Percentiles rank a stretch among this genome's conserved stretches.
These are phyloP conservation scores for Ophiocytium majus DNA, from an alignment of 352 stramenopile species.

Conservation along the genomic window DNA sequence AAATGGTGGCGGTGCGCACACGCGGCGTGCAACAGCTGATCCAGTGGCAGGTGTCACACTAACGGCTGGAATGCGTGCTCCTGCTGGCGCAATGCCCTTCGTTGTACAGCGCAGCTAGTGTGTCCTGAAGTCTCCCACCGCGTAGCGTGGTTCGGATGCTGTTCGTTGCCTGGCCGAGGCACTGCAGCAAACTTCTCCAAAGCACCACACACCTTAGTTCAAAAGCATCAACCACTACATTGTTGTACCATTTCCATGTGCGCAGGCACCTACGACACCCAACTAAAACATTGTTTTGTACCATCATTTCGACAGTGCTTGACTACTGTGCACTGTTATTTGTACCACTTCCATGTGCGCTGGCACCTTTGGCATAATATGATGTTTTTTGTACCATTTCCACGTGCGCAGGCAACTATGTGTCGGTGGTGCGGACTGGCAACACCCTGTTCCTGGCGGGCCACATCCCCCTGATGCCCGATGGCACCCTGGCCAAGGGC, in stretches of 20 bases:
- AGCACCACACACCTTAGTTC: not conserved
- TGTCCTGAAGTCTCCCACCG: too few species aligned
- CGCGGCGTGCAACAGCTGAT: too few species aligned
- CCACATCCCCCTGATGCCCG: slow-evolving; percentile 48
- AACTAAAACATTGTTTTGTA: not conserved
- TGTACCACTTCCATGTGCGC: not conserved
- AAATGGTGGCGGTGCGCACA: too few species aligned
- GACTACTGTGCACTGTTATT: too few species aligned
- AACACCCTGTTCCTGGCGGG: slow-evolving; percentile 54
- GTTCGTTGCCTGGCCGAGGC: not conserved
- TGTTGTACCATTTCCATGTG: not conserved
- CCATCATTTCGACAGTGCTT: not conserved
- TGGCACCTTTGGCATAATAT: not conserved
- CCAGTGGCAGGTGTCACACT: too few species aligned
- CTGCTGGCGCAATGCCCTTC: too few species aligned
- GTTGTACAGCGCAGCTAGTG: too few species aligned
- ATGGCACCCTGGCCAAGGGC: slow-evolving; percentile 46
- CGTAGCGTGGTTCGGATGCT: too few species aligned
- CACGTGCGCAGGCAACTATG: slow-evolving; percentile 48
- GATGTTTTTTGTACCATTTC: not conserved
- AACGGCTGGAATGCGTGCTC: too few species aligned
- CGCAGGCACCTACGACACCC: not conserved
- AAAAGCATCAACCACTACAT: too few species aligned
- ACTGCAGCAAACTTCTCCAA: not conserved
- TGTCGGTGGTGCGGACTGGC: slow-evolving; percentile 33